Evolutionary conservation across 768 basidiomycete genomes (phyloP).

Genomic region (Asterophora lycoperdoides): DNA sequence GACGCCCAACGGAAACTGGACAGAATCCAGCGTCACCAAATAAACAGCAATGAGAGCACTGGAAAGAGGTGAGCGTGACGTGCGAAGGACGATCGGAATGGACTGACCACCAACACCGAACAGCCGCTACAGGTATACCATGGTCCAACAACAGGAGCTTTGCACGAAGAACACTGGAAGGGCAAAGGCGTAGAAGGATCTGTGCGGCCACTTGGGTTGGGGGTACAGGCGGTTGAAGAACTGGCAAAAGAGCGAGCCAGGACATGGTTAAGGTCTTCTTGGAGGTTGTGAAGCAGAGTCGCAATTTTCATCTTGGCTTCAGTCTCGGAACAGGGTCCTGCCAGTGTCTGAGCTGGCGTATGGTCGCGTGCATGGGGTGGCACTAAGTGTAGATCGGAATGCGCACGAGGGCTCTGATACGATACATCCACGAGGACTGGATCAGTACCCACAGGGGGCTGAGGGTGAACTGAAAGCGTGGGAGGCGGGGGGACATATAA

Average conservation of each 20-base stretch:
- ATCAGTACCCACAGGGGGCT: conserved; percentile 21
- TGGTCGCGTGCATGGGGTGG: conserved; percentile 1
- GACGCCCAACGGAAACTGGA: not conserved
- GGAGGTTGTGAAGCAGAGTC: conserved; percentile 45
- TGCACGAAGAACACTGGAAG: conserved; percentile 7
- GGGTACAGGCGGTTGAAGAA: not conserved
- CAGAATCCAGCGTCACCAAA: conserved; percentile 4
- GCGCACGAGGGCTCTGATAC: not conserved
- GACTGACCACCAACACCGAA: conserved; percentile 32
- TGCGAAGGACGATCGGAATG: conserved; percentile 1
- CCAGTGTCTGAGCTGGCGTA: conserved; percentile 6
- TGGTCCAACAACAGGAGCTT: not conserved
- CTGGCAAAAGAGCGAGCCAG: conserved; percentile 35
- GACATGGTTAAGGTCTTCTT: conserved; percentile 47
- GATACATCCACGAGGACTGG: not conserved
- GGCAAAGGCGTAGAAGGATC: conserved; percentile 10
- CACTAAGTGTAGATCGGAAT: not conserved
- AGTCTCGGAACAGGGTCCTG: conserved; percentile 40
- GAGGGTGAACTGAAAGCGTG: conserved; percentile 25
- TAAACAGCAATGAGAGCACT: conserved; percentile 33
- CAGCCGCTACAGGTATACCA: conserved; percentile 37
- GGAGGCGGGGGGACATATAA: conserved; percentile 33
- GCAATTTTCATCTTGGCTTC: conserved; percentile 48
- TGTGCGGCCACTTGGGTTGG: not conserved
- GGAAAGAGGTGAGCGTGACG: not conserved